Evolutionary conservation across 805 yeast species (phyloP).

Genomic region (Wickerhamiella azymoides): DNA sequence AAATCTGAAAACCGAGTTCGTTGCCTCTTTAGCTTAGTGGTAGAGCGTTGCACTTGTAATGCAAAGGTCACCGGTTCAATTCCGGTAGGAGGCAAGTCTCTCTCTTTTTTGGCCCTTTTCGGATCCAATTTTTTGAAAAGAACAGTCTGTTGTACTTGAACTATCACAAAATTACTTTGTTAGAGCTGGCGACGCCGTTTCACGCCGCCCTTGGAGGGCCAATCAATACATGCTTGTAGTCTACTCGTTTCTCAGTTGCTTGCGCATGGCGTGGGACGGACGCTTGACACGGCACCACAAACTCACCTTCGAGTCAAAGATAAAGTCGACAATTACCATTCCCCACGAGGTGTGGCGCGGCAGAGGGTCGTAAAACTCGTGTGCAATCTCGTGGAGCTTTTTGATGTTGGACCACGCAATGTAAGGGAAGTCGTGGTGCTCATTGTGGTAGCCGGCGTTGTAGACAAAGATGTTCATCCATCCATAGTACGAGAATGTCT

Average conservation of each 20-base stretch:
- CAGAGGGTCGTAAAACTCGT: constrained; percentile 68
- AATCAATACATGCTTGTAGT: background rate
- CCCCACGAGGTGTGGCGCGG: constrained; percentile 72
- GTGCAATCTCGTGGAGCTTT: constrained; percentile 47
- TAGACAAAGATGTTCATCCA: constrained; percentile 62
- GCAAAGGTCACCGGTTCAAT: constrained; percentile 32
- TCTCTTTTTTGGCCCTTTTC: background rate
- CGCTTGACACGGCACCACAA: constrained; percentile 78
- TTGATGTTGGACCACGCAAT: constrained; percentile 80
- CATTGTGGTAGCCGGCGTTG: constrained; percentile 91
- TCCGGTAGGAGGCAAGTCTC: constrained; percentile 27
- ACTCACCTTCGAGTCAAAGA: constrained; percentile 50
- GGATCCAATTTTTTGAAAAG: background rate
- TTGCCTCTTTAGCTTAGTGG: constrained; percentile 73
- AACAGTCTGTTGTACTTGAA: too few relatives aligned
- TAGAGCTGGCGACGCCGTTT: too few relatives aligned
- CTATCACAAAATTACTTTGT: too few relatives aligned
- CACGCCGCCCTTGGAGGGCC: too few relatives aligned
- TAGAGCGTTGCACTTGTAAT: constrained; percentile 98
- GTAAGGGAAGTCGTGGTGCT: constrained; percentile 91
- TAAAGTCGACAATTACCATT: constrained; percentile 58
- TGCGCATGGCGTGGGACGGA: constrained; percentile 11
- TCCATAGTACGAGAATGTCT: constrained; percentile 84
- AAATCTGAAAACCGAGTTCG: background rate
- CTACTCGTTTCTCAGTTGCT: background rate